phyloP scores from a whole-genome alignment of 306 rosid species.

The Ceratonia siliqua region DNA sequence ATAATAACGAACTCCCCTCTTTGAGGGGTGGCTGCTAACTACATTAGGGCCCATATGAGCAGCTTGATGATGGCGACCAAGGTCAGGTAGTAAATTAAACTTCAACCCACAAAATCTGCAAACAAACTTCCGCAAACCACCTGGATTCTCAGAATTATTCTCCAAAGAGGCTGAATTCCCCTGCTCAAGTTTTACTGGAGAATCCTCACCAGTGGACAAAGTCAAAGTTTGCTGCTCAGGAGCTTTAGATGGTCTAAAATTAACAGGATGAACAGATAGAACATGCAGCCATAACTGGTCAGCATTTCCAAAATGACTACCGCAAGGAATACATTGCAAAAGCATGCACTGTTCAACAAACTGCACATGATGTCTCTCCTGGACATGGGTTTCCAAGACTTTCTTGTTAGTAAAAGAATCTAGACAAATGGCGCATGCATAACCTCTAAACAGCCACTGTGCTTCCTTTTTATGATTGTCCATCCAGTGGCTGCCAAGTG shows the following conservation, averaged over 20 bases:
- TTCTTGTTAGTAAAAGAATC: constrained; percentile 94
- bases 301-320: constrained; percentile 84
- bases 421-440: constrained; percentile 94
- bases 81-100: constrained; percentile 96
- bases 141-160: constrained; percentile 55
- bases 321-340: constrained; percentile 94
- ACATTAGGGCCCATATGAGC: constrained; percentile 92
- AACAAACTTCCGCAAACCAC: constrained; percentile 64
- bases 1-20: constrained; percentile 83
- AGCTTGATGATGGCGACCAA: constrained; percentile 99
- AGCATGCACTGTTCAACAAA: constrained; percentile 98
- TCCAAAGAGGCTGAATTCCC: constrained; percentile 54
- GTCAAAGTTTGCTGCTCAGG: constrained; percentile 51
- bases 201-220: constrained; percentile 54
- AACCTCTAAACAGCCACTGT: constrained; percentile 95
- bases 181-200: constrained; percentile 57
- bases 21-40: constrained; percentile 63
- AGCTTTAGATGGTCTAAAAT: constrained; percentile 66
- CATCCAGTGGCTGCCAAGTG: constrained; percentile 93
- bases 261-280: constrained; percentile 65
- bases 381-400: constrained; percentile 86
- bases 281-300: constrained; percentile 94
- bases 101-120: constrained; percentile 97
- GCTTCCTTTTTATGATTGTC: constrained; percentile 96
- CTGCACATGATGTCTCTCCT: constrained; percentile 91